Conservation (phyloP, 2,329 filamentous ascomycete genomes). For the Aspergillus jensenii region DNA sequence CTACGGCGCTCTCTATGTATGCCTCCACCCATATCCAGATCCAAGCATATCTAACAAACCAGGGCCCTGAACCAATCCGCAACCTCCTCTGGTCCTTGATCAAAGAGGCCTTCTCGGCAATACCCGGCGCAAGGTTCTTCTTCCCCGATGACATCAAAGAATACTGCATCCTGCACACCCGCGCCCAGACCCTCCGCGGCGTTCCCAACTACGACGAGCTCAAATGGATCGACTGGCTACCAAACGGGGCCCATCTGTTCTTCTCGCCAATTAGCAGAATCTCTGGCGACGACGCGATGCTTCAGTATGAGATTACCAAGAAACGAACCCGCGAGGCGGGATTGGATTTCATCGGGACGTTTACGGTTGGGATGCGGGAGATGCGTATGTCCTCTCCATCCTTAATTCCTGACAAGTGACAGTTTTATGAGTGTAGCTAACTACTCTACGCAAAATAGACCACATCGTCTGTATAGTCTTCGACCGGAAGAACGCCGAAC, state of each 20-base stretch:
- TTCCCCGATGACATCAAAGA: conserved; percentile 42
- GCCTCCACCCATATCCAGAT: too few relatives aligned
- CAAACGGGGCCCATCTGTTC: conserved; percentile 47
- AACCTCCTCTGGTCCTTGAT: conserved; percentile 40
- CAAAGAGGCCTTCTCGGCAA: conserved; percentile 44
- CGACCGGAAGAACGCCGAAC: conserved; percentile 44
- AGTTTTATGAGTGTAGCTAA: background rate
- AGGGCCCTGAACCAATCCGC: conserved; percentile 29
- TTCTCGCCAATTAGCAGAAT: conserved; percentile 52
- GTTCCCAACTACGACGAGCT: conserved; percentile 35
- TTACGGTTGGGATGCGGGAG: conserved; percentile 53
- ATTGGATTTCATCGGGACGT: conserved; percentile 54
- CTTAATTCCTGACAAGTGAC: too few relatives aligned
- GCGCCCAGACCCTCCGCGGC: conserved; percentile 23
- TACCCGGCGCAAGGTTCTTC: conserved; percentile 46
- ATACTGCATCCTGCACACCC: conserved; percentile 30
- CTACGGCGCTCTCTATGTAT: conserved; percentile 48
- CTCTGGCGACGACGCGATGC: conserved; percentile 47
- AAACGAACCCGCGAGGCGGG: conserved; percentile 43
- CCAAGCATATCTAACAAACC: too few relatives aligned
- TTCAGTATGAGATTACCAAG: conserved; percentile 46
- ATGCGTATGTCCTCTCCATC: conserved; percentile 37
- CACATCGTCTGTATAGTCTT: conserved; percentile 51
- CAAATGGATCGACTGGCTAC: conserved; percentile 52
- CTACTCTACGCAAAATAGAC: background rate